A percentile compares a stretch with the other conserved stretches of the same genome.
These are phyloP conservation scores for Aureobasidium sp. DNA, from an alignment of 2,329 filamentous ascomycete species.

Conservation along the genomic window DNA sequence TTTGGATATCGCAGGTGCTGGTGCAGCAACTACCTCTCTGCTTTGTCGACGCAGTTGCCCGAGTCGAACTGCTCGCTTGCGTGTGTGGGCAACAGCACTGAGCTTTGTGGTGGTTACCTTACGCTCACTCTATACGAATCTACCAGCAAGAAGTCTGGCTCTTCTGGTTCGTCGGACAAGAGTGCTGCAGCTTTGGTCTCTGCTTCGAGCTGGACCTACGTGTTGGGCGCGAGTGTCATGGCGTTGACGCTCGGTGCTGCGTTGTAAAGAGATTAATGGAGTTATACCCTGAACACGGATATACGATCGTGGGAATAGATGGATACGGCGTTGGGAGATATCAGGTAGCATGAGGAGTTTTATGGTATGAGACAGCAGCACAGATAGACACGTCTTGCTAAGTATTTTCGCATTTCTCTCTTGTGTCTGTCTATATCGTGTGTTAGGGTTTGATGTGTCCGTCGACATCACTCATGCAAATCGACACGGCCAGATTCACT, in stretches of 20 bases:
- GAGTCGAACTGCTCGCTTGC: constrained; percentile 43
- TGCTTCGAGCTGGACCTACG: background rate
- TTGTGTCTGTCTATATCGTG: background rate
- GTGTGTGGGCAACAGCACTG: constrained; percentile 45
- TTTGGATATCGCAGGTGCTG: constrained; percentile 35
- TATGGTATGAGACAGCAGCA: background rate
- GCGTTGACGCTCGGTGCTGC: background rate
- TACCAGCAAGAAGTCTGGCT: constrained; percentile 14
- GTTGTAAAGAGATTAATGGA: background rate
- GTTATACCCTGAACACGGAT: background rate
- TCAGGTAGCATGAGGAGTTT: background rate
- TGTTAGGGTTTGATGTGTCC: background rate
- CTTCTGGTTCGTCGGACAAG: background rate
- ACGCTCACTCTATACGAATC: constrained; percentile 24
- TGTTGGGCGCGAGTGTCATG: background rate
- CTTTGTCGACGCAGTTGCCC: constrained; percentile 37
- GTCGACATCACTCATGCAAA: too few species aligned
- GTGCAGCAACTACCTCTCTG: constrained; percentile 45
- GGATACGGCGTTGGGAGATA: background rate
- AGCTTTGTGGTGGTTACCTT: constrained; percentile 47
- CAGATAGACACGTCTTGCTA: background rate
- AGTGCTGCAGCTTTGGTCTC: background rate
- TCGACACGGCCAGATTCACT: too few species aligned
- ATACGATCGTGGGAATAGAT: background rate
- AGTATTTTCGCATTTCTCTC: background rate